phyloP scores from a whole-genome alignment of 140 eudicot genomes.

The Erigeron philadelphicus region DNA sequence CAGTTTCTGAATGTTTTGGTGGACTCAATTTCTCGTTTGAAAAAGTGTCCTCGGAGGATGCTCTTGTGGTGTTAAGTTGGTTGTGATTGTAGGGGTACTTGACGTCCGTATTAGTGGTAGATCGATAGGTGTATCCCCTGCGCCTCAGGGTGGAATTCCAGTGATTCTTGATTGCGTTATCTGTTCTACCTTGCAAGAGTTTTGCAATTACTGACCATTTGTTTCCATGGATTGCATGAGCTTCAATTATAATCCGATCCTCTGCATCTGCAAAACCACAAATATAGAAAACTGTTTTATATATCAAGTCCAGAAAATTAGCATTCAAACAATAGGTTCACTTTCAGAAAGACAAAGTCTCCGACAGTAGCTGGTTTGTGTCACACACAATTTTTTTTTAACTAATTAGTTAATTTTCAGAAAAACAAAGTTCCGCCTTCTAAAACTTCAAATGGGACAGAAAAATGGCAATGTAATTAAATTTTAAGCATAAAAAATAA shows the following conservation, averaged over 20 bases:
- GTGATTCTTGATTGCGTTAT: constrained; percentile 80
- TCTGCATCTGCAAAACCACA: constrained; percentile 58
- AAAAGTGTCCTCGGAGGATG: constrained; percentile 44
- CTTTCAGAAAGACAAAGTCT: not conserved
- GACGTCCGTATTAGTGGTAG: constrained; percentile 10
- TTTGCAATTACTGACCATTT: constrained; percentile 83
- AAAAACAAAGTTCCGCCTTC: not conserved
- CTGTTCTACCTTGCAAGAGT: constrained; percentile 85
- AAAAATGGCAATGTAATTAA: not conserved
- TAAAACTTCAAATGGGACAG: not conserved
- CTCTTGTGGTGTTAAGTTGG: constrained; percentile 31
- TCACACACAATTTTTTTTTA: not conserved
- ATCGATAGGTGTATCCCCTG: constrained; percentile 12
- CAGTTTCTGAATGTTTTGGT: constrained; percentile 23
- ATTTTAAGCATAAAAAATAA: not conserved
- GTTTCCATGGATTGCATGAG: constrained; percentile 78
- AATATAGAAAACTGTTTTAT: not conserved
- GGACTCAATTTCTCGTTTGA: constrained; percentile 41
- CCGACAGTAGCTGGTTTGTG: constrained; percentile 9
- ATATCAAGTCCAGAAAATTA: not conserved
- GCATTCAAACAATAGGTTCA: not conserved
- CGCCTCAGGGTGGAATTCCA: constrained; percentile 79
- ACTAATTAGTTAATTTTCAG: not conserved
- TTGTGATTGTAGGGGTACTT: not conserved
- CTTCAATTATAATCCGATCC: constrained; percentile 50